These are phyloP conservation scores for Corynespora cassiicola DNA, from an alignment of 2,329 filamentous ascomycete genomes.

Conservation along the genomic window DNA sequence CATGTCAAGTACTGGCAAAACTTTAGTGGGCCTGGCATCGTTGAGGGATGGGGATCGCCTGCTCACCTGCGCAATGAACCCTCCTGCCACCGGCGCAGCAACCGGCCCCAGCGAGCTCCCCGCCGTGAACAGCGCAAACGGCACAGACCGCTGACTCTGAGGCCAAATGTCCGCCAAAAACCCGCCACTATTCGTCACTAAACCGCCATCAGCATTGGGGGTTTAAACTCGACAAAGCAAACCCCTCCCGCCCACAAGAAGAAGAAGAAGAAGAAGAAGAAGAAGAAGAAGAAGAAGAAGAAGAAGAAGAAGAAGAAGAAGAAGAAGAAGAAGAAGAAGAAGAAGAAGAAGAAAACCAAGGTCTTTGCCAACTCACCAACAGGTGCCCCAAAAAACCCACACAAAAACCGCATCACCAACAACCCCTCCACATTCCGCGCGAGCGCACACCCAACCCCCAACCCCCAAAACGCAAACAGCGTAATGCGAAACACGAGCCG, in stretches of 20 bases:
- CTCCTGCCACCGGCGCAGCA: conserved; percentile 7
- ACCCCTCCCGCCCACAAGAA: too few species aligned
- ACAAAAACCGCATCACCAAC: conserved; percentile 3
- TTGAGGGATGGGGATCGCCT: too few species aligned
- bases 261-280: too few species aligned
- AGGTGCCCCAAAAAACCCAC: conserved; percentile 6
- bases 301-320: too few species aligned
- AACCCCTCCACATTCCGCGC: conserved; percentile 2
- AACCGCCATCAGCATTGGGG: neutral
- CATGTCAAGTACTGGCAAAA: conserved; percentile 6
- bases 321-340: too few species aligned
- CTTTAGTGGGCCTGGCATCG: too few species aligned
- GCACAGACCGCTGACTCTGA: conserved; percentile 6
- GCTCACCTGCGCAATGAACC: conserved; percentile 5
- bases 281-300: too few species aligned
- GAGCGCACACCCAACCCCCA: conserved; percentile 4
- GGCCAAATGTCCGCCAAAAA: conserved; percentile 9
- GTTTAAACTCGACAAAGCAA: too few species aligned
- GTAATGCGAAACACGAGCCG: conserved; percentile 4
- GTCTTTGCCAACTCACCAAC: neutral
- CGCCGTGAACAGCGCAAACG: conserved; percentile 10
- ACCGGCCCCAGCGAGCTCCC: conserved; percentile 9
- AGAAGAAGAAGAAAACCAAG: too few species aligned
- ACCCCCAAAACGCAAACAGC: neutral
- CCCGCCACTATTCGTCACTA: conserved; percentile 13